phyloP scores from a whole-genome alignment of 106 monocot genomes.

The Agapanthus africanus region DNA sequence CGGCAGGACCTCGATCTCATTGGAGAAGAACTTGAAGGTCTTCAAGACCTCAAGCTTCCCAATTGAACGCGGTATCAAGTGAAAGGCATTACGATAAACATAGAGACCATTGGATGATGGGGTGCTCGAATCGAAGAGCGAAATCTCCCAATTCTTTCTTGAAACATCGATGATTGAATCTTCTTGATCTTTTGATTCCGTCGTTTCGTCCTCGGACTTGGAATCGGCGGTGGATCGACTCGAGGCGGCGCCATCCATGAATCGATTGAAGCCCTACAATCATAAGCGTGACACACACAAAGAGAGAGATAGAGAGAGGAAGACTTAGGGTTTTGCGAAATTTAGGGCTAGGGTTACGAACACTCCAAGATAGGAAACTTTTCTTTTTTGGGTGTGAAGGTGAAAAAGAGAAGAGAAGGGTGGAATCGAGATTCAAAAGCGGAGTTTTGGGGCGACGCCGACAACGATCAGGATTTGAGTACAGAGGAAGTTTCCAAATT shows the following conservation, averaged over 20 bases:
- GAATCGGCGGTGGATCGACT: background rate
- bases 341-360: background rate
- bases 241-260: slow-evolving; percentile 3
- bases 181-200: slow-evolving; percentile 10
- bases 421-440: too few relatives aligned
- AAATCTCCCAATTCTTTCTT: slow-evolving; percentile 37
- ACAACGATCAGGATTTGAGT: too few relatives aligned
- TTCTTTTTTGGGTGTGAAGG: too few relatives aligned
- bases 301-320: background rate
- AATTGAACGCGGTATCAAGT: slow-evolving; percentile 46
- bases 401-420: too few relatives aligned
- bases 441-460: too few relatives aligned
- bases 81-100: slow-evolving; percentile 46
- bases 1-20: slow-evolving; percentile 53
- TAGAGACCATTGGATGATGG: slow-evolving; percentile 26
- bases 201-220: background rate
- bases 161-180: slow-evolving; percentile 36
- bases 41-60: slow-evolving; percentile 30
- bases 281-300: too few relatives aligned
- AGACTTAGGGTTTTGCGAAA: background rate
- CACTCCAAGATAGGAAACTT: too few relatives aligned
- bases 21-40: slow-evolving; percentile 61
- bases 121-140: slow-evolving; percentile 15
- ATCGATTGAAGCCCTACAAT: background rate
- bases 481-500: too few relatives aligned